phyloP scores from a whole-genome alignment of 176 grass and related monocot species.

The Oryza nivara region DNA sequence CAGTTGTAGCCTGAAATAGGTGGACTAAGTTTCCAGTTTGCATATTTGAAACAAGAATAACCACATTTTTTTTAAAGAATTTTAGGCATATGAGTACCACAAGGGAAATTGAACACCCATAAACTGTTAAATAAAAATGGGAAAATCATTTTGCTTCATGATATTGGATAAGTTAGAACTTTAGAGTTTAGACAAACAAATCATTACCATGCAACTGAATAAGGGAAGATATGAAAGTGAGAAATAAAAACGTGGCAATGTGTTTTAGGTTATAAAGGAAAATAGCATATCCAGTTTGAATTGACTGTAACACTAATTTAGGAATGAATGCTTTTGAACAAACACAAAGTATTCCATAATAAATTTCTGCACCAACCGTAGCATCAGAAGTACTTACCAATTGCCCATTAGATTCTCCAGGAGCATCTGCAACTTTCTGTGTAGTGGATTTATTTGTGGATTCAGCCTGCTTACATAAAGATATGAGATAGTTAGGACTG shows the following conservation, averaged over 20 bases:
- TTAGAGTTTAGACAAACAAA: neutral
- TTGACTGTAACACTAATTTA: neutral
- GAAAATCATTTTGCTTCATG: neutral
- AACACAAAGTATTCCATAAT: neutral
- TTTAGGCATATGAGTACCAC: neutral
- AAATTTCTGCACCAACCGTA: slow-evolving; percentile 32
- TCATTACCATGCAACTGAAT: neutral
- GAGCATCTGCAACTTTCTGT: slow-evolving; percentile 33
- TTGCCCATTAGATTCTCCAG: slow-evolving; percentile 34
- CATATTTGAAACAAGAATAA: neutral
- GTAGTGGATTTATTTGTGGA: slow-evolving; percentile 35
- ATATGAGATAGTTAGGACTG: slow-evolving; percentile 25
- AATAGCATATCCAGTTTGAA: neutral
- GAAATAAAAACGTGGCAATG: neutral
- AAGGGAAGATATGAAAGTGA: neutral
- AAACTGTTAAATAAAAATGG: neutral
- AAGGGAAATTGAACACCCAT: neutral
- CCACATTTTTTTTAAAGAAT: neutral
- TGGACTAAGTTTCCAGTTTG: slow-evolving; percentile 18
- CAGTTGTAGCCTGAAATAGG: slow-evolving; percentile 45
- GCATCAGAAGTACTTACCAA: slow-evolving; percentile 38
- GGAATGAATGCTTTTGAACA: slow-evolving; percentile 18
- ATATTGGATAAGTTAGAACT: neutral
- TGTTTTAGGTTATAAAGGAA: neutral
- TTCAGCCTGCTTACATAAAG: slow-evolving; percentile 50